Percentiles rank a stretch among this genome's conserved stretches.
Conservation (phyloP, 2,329 filamentous ascomycete species). For the Cytospora schulzeri region DNA sequence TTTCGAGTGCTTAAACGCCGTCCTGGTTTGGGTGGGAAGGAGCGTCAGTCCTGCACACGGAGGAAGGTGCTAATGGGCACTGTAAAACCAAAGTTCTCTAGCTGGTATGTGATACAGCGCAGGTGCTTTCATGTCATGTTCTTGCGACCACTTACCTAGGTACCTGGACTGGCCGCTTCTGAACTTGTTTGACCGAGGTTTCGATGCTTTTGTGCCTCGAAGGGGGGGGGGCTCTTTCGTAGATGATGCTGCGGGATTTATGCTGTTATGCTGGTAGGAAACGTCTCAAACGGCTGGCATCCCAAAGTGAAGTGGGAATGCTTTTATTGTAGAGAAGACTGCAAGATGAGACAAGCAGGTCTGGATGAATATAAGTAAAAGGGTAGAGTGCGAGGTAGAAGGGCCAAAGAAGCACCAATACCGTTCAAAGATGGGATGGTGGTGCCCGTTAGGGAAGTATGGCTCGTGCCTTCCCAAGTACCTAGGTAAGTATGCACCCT, state of each 20-base stretch:
- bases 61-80: neutral
- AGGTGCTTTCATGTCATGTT: no score
- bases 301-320: neutral
- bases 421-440: no score
- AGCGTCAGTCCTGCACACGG: neutral
- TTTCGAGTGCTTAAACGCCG: neutral
- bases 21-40: neutral
- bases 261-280: no score
- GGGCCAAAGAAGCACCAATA: neutral
- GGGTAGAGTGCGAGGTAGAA: neutral
- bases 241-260: neutral
- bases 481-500: no score
- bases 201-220: neutral
- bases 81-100: no score
- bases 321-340: neutral
- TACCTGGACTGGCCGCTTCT: neutral
- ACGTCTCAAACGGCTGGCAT: neutral
- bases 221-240: neutral
- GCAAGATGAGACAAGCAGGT: neutral
- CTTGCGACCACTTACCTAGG: neutral
- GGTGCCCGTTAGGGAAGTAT: no score
- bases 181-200: neutral
- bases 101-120: no score
- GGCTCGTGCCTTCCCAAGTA: no score
- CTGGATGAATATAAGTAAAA: neutral